Percentiles rank a stretch among this genome's conserved stretches.
Conservation (phyloP, 345 rosid genomes). For the Kernera saxatilis region DNA sequence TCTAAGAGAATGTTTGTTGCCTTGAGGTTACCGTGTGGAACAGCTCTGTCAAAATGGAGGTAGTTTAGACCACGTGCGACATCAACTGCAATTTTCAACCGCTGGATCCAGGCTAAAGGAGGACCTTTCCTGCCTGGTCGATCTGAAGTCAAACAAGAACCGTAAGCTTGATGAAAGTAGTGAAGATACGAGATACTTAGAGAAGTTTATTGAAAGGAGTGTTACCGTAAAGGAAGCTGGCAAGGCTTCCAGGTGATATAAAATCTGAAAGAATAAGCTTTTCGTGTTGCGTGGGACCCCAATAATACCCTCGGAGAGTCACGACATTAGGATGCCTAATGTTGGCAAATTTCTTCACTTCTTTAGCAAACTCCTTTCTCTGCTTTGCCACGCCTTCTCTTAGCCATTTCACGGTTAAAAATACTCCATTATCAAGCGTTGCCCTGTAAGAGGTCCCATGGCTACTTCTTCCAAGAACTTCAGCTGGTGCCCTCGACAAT, state of each 20-base stretch:
- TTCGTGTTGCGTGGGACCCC: conserved; percentile 99
- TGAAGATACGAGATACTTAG: not conserved
- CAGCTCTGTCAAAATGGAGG: conserved; percentile 94
- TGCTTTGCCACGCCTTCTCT: conserved; percentile 98
- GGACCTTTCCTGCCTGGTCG: conserved; percentile 94
- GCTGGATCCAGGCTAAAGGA: conserved; percentile 72
- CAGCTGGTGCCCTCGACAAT: conserved; percentile 94
- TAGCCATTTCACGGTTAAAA: conserved; percentile 93
- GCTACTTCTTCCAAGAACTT: conserved; percentile 95
- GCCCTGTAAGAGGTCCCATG: conserved; percentile 97
- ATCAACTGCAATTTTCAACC: conserved; percentile 87
- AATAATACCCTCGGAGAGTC: conserved; percentile 89
- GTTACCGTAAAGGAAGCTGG: conserved; percentile 93
- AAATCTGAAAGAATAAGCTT: conserved; percentile 96
- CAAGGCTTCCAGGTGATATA: conserved; percentile 92
- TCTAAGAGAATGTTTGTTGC: conserved; percentile 79
- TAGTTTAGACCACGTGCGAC: conserved; percentile 99
- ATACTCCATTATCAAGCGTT: conserved; percentile 76
- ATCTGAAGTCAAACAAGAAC: conserved; percentile 41
- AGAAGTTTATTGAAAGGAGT: not conserved
- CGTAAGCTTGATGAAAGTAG: not conserved
- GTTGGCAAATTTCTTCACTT: conserved; percentile 90
- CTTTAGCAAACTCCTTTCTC: conserved; percentile 93
- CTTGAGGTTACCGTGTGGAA: conserved; percentile 95
- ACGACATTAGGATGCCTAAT: conserved; percentile 97